These are phyloP conservation scores for Fusarium compactum DNA, from an alignment of 2,329 filamentous ascomycete genomes.

Conservation along the genomic window DNA sequence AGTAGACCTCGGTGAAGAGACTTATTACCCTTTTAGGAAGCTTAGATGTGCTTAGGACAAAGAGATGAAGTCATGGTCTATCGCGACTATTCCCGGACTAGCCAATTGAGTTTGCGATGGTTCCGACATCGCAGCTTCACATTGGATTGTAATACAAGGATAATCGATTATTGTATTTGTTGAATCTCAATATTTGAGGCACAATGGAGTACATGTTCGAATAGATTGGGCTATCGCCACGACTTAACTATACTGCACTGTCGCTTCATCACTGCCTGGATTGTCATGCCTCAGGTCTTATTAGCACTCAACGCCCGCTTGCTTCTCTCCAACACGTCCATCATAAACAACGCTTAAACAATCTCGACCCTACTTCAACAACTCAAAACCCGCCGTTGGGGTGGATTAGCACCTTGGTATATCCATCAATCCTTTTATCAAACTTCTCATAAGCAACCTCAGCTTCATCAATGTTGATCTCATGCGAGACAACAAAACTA, in stretches of 20 bases:
- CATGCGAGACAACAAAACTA: conserved; percentile 74
- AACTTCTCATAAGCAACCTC: conserved; percentile 73
- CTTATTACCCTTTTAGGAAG: conserved; percentile 23
- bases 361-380: not conserved
- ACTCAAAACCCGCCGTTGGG: conserved; percentile 64
- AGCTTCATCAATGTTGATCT: conserved; percentile 72
- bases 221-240: not conserved
- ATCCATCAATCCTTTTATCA: conserved; percentile 73
- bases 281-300: not conserved
- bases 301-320: not conserved
- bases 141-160: not conserved
- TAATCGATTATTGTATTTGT: not conserved
- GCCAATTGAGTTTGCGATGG: conserved; percentile 24
- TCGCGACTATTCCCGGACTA: conserved; percentile 8
- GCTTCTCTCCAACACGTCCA: not conserved
- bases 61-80: conserved; percentile 29
- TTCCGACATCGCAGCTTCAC: conserved; percentile 42
- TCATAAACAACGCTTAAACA: not conserved
- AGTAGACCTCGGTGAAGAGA: conserved; percentile 29
- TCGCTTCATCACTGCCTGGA: not conserved
- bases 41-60: conserved; percentile 13
- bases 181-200: not conserved
- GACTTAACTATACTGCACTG: not conserved
- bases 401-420: conserved; percentile 76
- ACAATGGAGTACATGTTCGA: not conserved